Conservation (phyloP, 495 filamentous ascomycete species). For the Podospora bellae-mahoneyi region DNA sequence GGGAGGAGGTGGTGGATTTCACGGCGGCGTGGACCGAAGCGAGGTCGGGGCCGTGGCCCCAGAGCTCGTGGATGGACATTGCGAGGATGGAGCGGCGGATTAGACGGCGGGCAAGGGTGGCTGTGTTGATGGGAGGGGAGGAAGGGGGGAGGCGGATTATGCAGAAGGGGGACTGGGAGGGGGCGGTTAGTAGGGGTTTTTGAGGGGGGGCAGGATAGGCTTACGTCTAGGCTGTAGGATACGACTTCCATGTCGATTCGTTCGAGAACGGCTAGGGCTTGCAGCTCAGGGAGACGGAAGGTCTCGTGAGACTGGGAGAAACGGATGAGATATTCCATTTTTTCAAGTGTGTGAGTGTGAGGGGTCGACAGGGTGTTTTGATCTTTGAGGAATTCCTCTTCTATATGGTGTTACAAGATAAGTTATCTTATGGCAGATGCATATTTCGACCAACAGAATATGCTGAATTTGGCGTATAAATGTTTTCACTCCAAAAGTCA, state of each 20-base stretch:
- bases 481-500: neutral
- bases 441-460: neutral
- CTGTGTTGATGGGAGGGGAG: conserved; percentile 18
- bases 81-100: conserved; percentile 73
- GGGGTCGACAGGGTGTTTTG: neutral
- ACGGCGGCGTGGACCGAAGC: conserved; percentile 65
- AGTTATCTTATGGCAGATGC: neutral
- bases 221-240: conserved; percentile 69
- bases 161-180: conserved; percentile 76
- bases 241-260: conserved; percentile 66
- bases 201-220: conserved; percentile 12
- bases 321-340: conserved; percentile 79
- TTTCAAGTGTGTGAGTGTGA: conserved; percentile 6
- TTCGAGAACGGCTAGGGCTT: conserved; percentile 70
- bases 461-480: neutral
- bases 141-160: conserved; percentile 66
- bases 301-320: conserved; percentile 87
- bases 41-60: conserved; percentile 70
- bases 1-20: conserved; percentile 49
- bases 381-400: neutral
- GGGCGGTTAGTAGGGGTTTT: conserved; percentile 9
- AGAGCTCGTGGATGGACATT: conserved; percentile 81
- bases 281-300: conserved; percentile 83
- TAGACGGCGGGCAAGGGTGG: conserved; percentile 56
- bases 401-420: neutral